Evolutionary conservation across 805 yeast species (phyloP).

Genomic region (Candida pseudoglaebosa): DNA sequence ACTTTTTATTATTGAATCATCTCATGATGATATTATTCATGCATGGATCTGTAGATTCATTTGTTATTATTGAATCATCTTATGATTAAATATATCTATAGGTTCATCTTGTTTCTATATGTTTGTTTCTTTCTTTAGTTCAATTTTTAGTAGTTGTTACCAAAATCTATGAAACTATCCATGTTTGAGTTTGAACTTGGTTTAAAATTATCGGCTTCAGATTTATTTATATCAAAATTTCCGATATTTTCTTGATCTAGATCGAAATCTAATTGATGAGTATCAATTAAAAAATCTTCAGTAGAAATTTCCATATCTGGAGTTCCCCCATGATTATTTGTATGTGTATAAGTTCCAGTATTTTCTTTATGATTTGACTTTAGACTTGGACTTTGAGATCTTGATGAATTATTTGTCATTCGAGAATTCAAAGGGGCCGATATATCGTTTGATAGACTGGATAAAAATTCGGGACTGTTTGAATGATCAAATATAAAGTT

Average conservation of each 20-base stretch:
- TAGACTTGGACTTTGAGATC: neutral
- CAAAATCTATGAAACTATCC: slow-evolving; percentile 11
- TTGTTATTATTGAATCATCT: neutral
- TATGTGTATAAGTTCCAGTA: slow-evolving; percentile 1
- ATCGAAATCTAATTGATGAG: slow-evolving; percentile 2
- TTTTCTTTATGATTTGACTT: neutral
- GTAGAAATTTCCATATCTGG: neutral
- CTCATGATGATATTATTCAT: too few relatives aligned
- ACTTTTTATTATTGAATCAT: too few relatives aligned
- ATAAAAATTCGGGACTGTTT: slow-evolving; percentile 3
- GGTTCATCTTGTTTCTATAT: too few relatives aligned
- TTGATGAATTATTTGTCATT: neutral
- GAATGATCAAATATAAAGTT: slow-evolving; percentile 5
- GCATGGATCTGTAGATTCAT: too few relatives aligned
- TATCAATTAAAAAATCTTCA: slow-evolving; percentile 2
- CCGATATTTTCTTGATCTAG: slow-evolving; percentile 3
- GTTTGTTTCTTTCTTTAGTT: neutral
- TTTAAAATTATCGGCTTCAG: neutral
- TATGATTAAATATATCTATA: neutral
- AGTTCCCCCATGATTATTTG: neutral
- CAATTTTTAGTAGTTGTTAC: slow-evolving; percentile 3
- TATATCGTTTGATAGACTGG: neutral
- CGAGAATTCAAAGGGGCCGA: slow-evolving; percentile 4
- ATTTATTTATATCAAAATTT: neutral
- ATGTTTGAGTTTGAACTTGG: slow-evolving; percentile 5